phyloP scores from a whole-genome alignment of 116 monocot species.

The Cymodocea nodosa region DNA sequence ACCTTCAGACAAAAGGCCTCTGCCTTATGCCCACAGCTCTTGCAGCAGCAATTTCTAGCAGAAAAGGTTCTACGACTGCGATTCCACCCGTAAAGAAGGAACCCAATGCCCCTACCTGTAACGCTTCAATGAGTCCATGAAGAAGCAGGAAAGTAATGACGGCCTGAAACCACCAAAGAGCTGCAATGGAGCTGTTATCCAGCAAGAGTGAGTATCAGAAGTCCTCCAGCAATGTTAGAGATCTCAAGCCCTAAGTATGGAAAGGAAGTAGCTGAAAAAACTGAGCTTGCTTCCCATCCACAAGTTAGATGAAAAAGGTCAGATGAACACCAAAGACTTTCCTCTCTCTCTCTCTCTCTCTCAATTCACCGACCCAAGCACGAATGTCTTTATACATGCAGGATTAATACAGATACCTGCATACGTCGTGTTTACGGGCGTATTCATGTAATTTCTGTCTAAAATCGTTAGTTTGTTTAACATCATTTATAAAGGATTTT shows the following conservation, averaged over 20 bases:
- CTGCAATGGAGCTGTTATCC: constrained; percentile 4
- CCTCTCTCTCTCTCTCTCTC: too few relatives aligned
- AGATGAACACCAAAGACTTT: neutral
- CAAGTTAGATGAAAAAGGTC: neutral
- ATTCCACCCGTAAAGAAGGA: constrained; percentile 25
- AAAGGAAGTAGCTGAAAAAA: neutral
- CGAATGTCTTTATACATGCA: too few relatives aligned
- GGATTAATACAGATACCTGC: too few relatives aligned
- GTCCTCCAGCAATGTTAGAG: neutral
- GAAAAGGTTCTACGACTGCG: constrained; percentile 30
- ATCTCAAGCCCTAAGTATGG: neutral
- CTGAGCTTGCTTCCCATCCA: neutral
- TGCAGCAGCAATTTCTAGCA: constrained; percentile 57
- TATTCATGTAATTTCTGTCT: too few relatives aligned
- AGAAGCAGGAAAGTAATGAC: neutral
- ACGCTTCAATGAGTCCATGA: neutral
- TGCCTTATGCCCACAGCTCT: constrained; percentile 88
- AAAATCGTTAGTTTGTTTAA: too few relatives aligned
- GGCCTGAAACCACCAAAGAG: neutral
- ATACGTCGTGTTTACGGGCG: too few relatives aligned
- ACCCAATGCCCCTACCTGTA: neutral
- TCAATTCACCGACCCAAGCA: too few relatives aligned
- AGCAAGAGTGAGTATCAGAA: constrained; percentile 12
- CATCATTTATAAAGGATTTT: too few relatives aligned
- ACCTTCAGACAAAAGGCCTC: constrained; percentile 79